Conservation (phyloP, 2,329 filamentous ascomycete species). For the Cryphonectria radicalis region DNA sequence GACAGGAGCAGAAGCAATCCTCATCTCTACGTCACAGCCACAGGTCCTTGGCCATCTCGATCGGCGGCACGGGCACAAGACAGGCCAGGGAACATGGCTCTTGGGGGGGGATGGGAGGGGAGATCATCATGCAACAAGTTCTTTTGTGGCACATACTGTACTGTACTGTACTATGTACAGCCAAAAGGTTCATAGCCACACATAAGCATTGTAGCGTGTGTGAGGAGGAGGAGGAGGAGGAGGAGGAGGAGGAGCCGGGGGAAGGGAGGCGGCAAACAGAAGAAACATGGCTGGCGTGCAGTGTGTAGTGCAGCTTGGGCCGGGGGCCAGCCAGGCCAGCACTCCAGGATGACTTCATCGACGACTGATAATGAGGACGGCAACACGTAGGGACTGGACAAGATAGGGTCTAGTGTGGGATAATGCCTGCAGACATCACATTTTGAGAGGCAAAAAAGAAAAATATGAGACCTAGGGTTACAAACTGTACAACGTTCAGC, state of each 20-base stretch:
- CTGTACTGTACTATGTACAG: background rate
- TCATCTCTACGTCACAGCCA: slow-evolving; percentile 30
- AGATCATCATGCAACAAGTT: slow-evolving; percentile 20
- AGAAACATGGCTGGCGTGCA: slow-evolving; percentile 17
- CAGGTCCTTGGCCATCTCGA: slow-evolving; percentile 26
- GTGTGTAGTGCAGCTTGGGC: slow-evolving; percentile 10
- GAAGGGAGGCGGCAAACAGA: background rate
- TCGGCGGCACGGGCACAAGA: slow-evolving; percentile 14
- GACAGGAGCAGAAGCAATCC: background rate
- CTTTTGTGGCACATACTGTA: background rate
- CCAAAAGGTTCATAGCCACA: background rate
- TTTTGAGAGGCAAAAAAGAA: background rate
- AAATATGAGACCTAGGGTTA: background rate
- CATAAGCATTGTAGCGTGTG: background rate
- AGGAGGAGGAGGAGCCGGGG: too few species aligned
- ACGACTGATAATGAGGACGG: background rate
- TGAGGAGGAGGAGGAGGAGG: too few species aligned
- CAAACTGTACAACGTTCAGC: background rate
- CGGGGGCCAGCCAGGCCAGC: background rate
- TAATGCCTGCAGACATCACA: slow-evolving; percentile 17
- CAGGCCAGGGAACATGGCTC: slow-evolving; percentile 10
- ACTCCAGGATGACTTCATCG: slow-evolving; percentile 31
- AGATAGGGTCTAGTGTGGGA: slow-evolving; percentile 10
- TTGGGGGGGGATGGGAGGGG: background rate
- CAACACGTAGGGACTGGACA: background rate